Base-by-base conservation (phyloP, 2,329 filamentous ascomycete genomes). In the Lanzia echinophila region DNA sequence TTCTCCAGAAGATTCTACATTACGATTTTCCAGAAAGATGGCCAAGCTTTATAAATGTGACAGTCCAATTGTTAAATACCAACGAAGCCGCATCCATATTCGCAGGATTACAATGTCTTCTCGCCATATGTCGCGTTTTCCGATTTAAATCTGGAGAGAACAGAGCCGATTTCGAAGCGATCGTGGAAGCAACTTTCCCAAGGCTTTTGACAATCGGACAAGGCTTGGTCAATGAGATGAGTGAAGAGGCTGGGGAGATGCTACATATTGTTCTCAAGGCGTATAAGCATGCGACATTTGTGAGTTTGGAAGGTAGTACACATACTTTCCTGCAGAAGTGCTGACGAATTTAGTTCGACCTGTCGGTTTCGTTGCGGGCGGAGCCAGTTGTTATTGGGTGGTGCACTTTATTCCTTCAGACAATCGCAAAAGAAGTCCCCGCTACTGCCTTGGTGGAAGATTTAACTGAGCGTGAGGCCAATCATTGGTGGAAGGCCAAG, bases 401-500 rank as follows among this genome's bases (percentile, higher is more conserved):
- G 94, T 97, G 92, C 71, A 92, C 91, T 22, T 81, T 99, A 56
- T 97, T 99, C 75, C 76, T 99, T 62, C 85, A 87, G 57, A 89
- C 95, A 49, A 88, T 97, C 34, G 85, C 86, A 62, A 97, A 97
- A 72, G 75, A 85, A 20, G 84, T 88, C 34, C 94, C 94, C 4
- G 79, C 87, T 53, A 83, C 79, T 62, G 86, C 91, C 34, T 84
- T 97, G 79, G 71, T 77, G 55, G 90, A 95, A 56, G 88, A 84
- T 56, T 74, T 86, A 50, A 84, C 89, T 55, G 92, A 97, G 67
- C 83, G 94, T 55, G 94, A 97, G 72, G 82, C 86, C 65, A 91
- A 96, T 69, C 90, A 96, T 71, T 99, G 94, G 92, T 99, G 92
- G 92, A 99, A 97, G 77, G 88, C 91, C 60, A 97, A 97, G 84